Percentiles rank a stretch among this genome's conserved stretches.
Conservation (phyloP, 345 rosid genomes). For the sweet orange (Citrus sinensis) region DNA sequence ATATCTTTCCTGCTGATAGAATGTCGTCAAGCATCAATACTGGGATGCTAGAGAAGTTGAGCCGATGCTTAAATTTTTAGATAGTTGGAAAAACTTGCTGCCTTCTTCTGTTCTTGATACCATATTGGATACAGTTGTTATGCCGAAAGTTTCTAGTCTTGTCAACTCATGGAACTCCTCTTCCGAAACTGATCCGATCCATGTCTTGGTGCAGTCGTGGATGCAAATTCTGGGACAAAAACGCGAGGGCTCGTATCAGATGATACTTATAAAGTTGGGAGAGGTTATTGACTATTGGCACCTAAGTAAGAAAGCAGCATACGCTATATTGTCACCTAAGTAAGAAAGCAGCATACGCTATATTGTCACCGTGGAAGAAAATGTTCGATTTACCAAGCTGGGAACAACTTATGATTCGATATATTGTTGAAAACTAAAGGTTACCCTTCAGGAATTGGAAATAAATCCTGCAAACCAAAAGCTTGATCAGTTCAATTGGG, state of each 20-base stretch:
- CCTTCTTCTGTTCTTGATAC: conserved; percentile 64
- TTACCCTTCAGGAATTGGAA: conserved; percentile 71
- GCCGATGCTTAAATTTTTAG: conserved; percentile 88
- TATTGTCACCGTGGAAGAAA: conserved; percentile 85
- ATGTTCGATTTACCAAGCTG: conserved; percentile 78
- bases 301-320: conserved; percentile 74
- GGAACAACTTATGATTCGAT: conserved; percentile 81
- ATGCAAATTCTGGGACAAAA: conserved; percentile 61
- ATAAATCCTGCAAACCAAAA: conserved; percentile 73
- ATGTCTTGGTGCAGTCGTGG: conserved; percentile 95
- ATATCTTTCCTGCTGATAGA: conserved; percentile 76
- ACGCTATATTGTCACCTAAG: conserved; percentile 41
- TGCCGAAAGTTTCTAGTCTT: conserved; percentile 78
- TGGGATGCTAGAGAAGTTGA: conserved; percentile 95
- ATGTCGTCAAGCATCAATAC: conserved; percentile 64
- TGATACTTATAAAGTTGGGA: conserved; percentile 69
- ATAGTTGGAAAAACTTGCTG: conserved; percentile 71
- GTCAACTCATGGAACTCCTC: conserved; percentile 87
- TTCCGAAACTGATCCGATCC: conserved; percentile 74
- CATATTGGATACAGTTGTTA: conserved; percentile 57
- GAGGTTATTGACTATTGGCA: conserved; percentile 84
- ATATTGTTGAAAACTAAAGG: conserved; percentile 24
- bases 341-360: conserved; percentile 67
- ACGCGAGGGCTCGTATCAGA: conserved; percentile 45
- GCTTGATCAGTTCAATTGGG: conserved; percentile 70